Percentiles rank a stretch among this genome's conserved stretches.
These are phyloP conservation scores for Eutrema japonicum DNA, from an alignment of 345 rosid species.

Conservation along the genomic window DNA sequence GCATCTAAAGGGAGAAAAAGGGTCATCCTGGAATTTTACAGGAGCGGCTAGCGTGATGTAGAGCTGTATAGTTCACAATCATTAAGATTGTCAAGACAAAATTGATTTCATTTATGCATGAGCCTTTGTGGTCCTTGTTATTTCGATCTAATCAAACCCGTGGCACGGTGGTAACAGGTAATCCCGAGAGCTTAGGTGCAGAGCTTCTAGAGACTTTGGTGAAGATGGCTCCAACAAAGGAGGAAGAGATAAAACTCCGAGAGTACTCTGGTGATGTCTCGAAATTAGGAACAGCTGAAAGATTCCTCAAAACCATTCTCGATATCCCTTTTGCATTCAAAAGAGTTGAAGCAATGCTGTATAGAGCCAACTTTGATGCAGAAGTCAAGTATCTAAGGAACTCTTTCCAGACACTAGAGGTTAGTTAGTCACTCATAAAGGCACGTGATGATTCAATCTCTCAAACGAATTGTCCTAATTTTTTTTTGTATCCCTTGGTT, in stretches of 20 bases:
- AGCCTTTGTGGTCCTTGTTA: constrained; percentile 2
- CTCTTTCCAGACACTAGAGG: constrained; percentile 92
- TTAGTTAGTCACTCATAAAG: constrained; percentile 36
- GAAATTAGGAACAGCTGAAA: constrained; percentile 90
- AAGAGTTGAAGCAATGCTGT: constrained; percentile 97
- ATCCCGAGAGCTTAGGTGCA: constrained; percentile 82
- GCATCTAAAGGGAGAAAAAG: not conserved
- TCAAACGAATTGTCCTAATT: not conserved
- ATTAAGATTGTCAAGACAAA: constrained; percentile 9
- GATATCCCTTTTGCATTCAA: constrained; percentile 91
- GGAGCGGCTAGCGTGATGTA: constrained; percentile 11
- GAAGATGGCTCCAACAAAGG: constrained; percentile 98
- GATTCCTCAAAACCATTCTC: constrained; percentile 87
- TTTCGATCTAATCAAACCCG: not conserved
- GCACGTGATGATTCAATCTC: not conserved
- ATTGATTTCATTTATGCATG: constrained; percentile 2
- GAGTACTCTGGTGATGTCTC: constrained; percentile 71
- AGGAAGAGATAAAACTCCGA: constrained; percentile 93
- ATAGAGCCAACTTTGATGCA: constrained; percentile 90
- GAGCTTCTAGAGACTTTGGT: constrained; percentile 95
- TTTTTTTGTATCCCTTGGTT: constrained; percentile 1
- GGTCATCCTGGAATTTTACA: not conserved
- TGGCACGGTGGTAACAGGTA: constrained; percentile 56
- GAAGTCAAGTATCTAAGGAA: constrained; percentile 87
- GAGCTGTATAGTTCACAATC: constrained; percentile 1